phyloP scores from a whole-genome alignment of 345 rosid species.

The Gossypium australe region DNA sequence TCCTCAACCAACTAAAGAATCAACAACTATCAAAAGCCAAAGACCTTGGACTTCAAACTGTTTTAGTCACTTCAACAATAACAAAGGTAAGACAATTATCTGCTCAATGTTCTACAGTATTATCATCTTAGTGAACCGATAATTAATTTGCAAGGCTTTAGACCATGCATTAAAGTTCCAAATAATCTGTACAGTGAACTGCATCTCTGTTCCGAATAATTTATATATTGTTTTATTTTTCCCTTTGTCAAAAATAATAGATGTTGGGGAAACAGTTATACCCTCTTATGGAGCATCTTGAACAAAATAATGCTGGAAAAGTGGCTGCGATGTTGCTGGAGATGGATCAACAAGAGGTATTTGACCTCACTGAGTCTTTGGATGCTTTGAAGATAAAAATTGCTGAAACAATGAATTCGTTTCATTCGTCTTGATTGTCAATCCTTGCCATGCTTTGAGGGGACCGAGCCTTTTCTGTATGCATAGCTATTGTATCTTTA shows the following conservation, averaged over 20 bases:
- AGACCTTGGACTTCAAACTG: slow-evolving; percentile 67
- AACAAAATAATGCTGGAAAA: slow-evolving; percentile 5
- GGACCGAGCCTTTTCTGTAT: neutral
- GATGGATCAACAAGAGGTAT: slow-evolving; percentile 14
- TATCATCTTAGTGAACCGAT: neutral
- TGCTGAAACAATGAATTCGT: slow-evolving; percentile 16
- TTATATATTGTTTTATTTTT: neutral
- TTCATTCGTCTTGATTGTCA: neutral
- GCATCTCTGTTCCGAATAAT: neutral
- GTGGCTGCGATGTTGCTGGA: slow-evolving; percentile 17
- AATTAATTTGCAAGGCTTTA: slow-evolving; percentile 3
- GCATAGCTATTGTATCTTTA: neutral
- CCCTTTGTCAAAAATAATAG: slow-evolving; percentile 10
- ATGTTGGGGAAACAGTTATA: neutral
- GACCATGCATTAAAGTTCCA: neutral
- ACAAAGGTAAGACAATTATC: slow-evolving; percentile 39
- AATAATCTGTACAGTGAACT: neutral
- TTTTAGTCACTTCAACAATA: slow-evolving; percentile 86
- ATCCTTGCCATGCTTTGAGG: neutral
- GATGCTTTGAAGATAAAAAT: slow-evolving; percentile 14
- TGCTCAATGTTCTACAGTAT: neutral
- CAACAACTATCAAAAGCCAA: slow-evolving; percentile 38
- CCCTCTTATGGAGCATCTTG: slow-evolving; percentile 12
- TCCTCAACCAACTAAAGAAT: slow-evolving; percentile 64
- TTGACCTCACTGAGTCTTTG: slow-evolving; percentile 8